Evolutionary conservation across 495 filamentous ascomycete genomes (phyloP), one percentile per base, ranked within the genome.

Genomic region (Podospora tetraspora): DNA sequence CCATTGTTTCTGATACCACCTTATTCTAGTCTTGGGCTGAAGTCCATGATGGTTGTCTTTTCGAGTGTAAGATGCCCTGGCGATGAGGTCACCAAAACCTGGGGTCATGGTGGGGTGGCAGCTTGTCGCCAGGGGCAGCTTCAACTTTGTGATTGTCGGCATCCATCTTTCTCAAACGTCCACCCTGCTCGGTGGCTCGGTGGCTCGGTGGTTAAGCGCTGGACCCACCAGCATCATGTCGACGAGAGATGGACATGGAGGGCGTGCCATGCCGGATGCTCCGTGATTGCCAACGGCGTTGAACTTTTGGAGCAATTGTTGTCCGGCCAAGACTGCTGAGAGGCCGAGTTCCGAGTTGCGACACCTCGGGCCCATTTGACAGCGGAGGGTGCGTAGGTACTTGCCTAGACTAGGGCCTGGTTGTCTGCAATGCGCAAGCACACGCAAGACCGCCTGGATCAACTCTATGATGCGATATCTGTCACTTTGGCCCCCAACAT

Each of bases 351-450:
- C 34, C 4, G 13, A 16, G 13, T 16, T 43, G 34, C 34, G 13
- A 43, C 34, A 6, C 13, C 34, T 6, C 3, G 34, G 34, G 13
- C 13, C 13, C 13, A 16, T 43, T 30, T 1, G 13, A 43, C 13
- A 43, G 3, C 13, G 13, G 34, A 16, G 13, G 34, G 32, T 3
- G n/a, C n/a, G n/a, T n/a, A n/a, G n/a, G n/a, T n/a, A n/a, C n/a
- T n/a, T n/a, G n/a, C n/a, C n/a, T n/a, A n/a, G n/a, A n/a, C n/a
- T n/a, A n/a, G n/a, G n/a, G n/a, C n/a, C n/a, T n/a, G n/a, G n/a
- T n/a, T n/a, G n/a, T n/a, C n/a, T n/a, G 64, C 29, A 24, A 43
- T 59, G 64, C 64, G 21, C 56, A 66, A 23, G 56, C 52, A 43
- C 34, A 52, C 16, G 37, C 37, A 52, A 52, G 37, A 52, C 37